phyloP scores from a whole-genome alignment of 257 asterid species.

The Ocimum tenuiflorum region DNA sequence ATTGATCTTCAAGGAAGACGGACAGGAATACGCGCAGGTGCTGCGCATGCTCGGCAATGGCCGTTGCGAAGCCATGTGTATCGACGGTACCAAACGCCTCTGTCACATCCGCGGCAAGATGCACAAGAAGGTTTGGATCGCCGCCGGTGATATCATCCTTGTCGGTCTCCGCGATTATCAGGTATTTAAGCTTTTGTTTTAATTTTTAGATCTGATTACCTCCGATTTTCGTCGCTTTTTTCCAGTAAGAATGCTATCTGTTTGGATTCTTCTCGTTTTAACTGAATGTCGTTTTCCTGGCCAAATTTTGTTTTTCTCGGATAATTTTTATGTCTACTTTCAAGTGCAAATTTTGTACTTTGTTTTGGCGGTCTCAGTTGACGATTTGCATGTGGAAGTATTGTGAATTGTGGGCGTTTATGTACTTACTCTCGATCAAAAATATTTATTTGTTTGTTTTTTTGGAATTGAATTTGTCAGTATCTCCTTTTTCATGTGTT shows the following conservation, averaged over 20 bases:
- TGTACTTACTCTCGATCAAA: not conserved
- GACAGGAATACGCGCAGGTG: conserved; percentile 91
- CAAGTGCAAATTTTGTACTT: not conserved
- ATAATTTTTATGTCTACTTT: too few relatives aligned
- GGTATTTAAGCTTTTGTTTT: conserved; percentile 18
- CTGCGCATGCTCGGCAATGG: conserved; percentile 88
- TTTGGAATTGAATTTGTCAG: not conserved
- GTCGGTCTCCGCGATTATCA: conserved; percentile 95
- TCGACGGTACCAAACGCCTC: conserved; percentile 79
- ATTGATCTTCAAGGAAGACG: conserved; percentile 85
- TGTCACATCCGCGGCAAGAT: conserved; percentile 91
- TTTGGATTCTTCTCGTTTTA: not conserved
- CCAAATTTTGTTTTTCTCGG: not conserved
- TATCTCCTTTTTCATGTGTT: too few relatives aligned
- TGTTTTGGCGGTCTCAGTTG: not conserved
- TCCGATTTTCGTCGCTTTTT: too few relatives aligned
- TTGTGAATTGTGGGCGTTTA: too few relatives aligned
- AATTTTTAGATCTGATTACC: too few relatives aligned
- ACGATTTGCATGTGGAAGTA: too few relatives aligned
- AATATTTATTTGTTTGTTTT: not conserved
- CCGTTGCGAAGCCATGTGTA: conserved; percentile 78
- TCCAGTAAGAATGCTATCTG: not conserved
- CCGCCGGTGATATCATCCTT: conserved; percentile 87
- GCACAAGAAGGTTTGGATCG: conserved; percentile 97
- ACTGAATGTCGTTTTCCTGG: not conserved